Base-by-base conservation (phyloP, 2,329 filamentous ascomycete species). In the Elsinoe perseae region DNA sequence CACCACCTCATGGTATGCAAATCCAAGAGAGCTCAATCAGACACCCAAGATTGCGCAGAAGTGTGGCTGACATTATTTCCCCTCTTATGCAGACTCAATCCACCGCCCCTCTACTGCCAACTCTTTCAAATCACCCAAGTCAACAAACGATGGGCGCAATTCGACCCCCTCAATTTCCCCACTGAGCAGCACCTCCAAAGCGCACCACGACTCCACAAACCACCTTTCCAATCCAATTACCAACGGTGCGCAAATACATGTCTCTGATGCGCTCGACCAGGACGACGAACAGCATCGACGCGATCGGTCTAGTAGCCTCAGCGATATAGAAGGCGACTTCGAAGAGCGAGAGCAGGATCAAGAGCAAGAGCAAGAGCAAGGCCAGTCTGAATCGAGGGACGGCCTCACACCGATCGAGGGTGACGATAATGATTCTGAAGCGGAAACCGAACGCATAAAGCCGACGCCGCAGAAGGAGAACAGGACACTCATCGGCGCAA, bases 381-480 rank as follows among this genome's bases (percentile, higher is more conserved):
- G 60, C 34, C 36, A 46, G n/a, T 55, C 43, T 44, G 53, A 21
- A 21, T 46, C 53, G 7, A 42, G 48, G n/a, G 53, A 56, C 25
- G 53, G 36, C 8, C 25, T 48, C 7, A 46, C 57, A 6, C 52
- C 57, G 10, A 34, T 42, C n/a, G 42, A 8, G 10, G 38, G 28
- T 82, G 69, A 85, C 28, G 81, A 84, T 54, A 78, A 80, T 56
- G 84, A 87, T 64, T 86, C 91, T 2, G 92, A 97, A 72, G 92
- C 92, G 30, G 92, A 96, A 73, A 97, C 92, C 1, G 91, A 96
- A 73, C 85, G 93, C 58, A 79, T 98, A 59, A 93, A 93, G 67
- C 84, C 87, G 66, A 95, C 69, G 50, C 68, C 67, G 20, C 61
- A 64, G 53, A 56, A 56, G 36, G 42, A 44, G 36, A 44, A 44